phyloP scores from a whole-genome alignment of 257 asterid genomes.

The Fraxinus cuspidata region DNA sequence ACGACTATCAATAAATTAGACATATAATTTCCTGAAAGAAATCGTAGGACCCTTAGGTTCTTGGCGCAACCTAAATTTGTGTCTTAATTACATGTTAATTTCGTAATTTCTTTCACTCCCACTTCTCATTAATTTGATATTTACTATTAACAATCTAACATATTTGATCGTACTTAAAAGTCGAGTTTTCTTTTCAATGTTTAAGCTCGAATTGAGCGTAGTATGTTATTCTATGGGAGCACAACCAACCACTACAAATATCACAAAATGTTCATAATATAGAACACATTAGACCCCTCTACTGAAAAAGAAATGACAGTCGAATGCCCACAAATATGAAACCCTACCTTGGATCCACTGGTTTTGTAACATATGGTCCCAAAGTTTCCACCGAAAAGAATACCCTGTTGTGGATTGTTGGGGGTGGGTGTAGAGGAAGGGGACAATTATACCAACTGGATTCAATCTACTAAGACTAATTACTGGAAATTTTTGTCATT shows the following conservation, averaged over 20 bases:
- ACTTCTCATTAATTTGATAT: not conserved
- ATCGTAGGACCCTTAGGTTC: conserved; percentile 32
- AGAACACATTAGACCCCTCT: not conserved
- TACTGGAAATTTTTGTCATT: conserved; percentile 54
- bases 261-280: no score
- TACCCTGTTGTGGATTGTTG: conserved; percentile 8
- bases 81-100: conserved; percentile 27
- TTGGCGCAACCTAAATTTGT: conserved; percentile 18
- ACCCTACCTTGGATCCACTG: conserved; percentile 29
- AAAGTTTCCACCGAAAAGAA: conserved; percentile 19
- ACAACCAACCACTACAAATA: no score
- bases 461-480: conserved; percentile 25
- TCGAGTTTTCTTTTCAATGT: no score
- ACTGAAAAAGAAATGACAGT: conserved; percentile 14
- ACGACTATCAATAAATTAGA: not conserved
- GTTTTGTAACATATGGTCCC: conserved; percentile 39
- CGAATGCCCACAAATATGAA: not conserved
- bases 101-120: conserved; percentile 19
- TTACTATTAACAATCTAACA: no score
- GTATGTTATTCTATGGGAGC: no score
- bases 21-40: conserved; percentile 12
- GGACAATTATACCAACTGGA: conserved; percentile 62
- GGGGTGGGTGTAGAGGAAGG: no score
- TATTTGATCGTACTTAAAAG: no score
- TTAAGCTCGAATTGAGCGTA: no score